Conservation (phyloP, 768 basidiomycete genomes). For the Termitomyces sp. region DNA sequence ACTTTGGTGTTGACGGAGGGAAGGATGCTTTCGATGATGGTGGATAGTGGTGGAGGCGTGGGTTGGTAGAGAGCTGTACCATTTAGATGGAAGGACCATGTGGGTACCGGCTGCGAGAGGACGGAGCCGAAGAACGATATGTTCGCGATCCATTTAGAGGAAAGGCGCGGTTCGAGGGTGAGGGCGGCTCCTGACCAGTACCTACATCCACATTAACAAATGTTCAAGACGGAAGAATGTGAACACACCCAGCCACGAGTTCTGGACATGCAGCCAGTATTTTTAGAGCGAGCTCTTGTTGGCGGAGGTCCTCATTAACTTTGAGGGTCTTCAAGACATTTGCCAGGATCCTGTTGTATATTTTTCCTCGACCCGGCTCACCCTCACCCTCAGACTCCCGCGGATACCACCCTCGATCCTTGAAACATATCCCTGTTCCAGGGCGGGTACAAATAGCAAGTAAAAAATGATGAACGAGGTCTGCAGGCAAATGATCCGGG, state of each 20-base stretch:
- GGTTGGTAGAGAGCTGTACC: conserved; percentile 50
- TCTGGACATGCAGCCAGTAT: conserved; percentile 85
- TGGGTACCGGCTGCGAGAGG: conserved; percentile 71
- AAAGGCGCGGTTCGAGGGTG: conserved; percentile 80
- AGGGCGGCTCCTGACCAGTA: conserved; percentile 68
- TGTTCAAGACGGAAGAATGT: neutral
- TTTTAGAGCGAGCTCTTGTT: conserved; percentile 79
- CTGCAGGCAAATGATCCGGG: conserved; percentile 57
- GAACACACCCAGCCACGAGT: conserved; percentile 62
- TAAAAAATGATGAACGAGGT: conserved; percentile 83
- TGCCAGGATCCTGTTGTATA: conserved; percentile 79
- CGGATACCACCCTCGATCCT: conserved; percentile 87
- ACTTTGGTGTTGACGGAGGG: conserved; percentile 66
- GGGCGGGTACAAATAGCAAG: conserved; percentile 78
- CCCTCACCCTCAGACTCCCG: conserved; percentile 39
- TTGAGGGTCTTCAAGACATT: conserved; percentile 71
- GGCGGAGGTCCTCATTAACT: conserved; percentile 83
- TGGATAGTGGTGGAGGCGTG: conserved; percentile 65
- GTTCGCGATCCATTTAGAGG: conserved; percentile 88
- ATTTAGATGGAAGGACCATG: conserved; percentile 52
- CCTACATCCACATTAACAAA: conserved; percentile 29
- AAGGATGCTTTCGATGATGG: conserved; percentile 72
- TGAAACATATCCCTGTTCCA: conserved; percentile 83
- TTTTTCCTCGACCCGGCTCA: conserved; percentile 40
- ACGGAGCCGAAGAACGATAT: conserved; percentile 78